Evolutionary conservation across 129 eudicot genomes (phyloP).

Genomic region (Saussurea involucrata): DNA sequence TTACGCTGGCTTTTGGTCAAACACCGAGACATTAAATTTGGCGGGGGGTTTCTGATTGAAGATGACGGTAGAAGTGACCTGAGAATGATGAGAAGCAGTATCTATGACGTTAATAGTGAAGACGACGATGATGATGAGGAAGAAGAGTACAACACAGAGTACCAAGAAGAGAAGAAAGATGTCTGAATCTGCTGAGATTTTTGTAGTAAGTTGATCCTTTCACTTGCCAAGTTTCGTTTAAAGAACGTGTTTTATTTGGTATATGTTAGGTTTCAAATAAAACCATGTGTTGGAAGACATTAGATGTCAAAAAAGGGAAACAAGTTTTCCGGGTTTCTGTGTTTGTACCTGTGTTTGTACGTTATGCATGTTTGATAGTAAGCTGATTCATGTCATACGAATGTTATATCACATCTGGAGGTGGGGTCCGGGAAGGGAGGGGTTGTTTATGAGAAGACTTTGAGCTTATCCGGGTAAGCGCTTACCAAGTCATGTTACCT

Average conservation of each 20-base stretch:
- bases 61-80: conserved; percentile 34
- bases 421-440: too few species aligned
- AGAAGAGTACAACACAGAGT: conserved; percentile 27
- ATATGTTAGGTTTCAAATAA: neutral
- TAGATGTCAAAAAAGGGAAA: neutral
- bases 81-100: conserved; percentile 39
- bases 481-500: too few species aligned
- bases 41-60: conserved; percentile 30
- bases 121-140: conserved; percentile 49
- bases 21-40: conserved; percentile 61
- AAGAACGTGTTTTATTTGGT: neutral
- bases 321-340: neutral
- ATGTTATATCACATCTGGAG: neutral
- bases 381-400: neutral
- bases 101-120: conserved; percentile 28
- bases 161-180: conserved; percentile 23
- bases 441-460: too few species aligned
- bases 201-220: conserved; percentile 2
- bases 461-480: too few species aligned
- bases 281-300: neutral
- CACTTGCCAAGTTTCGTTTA: neutral
- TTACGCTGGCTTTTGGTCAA: conserved; percentile 90
- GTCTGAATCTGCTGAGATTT: conserved; percentile 3
- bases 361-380: neutral
- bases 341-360: conserved; percentile 9